Conservation (phyloP, 208 protist species). For the Acanthamoeba rhysodes region DNA sequence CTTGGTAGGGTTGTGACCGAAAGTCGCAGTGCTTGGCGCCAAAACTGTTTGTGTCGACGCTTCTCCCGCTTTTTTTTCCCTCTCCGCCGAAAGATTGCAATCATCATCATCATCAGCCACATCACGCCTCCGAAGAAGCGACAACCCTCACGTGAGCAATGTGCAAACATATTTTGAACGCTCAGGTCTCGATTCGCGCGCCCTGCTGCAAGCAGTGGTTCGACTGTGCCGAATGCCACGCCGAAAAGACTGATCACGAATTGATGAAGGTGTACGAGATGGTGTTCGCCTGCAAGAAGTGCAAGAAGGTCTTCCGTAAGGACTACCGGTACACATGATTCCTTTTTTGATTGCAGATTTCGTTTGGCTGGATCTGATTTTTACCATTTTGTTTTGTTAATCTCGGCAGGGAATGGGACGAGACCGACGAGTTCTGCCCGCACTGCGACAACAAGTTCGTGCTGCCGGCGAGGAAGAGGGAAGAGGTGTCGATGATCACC, state of each 20-base stretch:
- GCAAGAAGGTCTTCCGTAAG: slow-evolving; percentile 91
- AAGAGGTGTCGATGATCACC: slow-evolving; percentile 46
- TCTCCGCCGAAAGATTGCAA: neutral
- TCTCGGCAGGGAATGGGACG: slow-evolving; percentile 79
- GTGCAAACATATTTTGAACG: slow-evolving; percentile 86
- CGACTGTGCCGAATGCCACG: slow-evolving; percentile 90
- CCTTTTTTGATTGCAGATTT: neutral
- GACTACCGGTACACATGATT: slow-evolving; percentile 62
- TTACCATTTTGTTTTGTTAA: neutral
- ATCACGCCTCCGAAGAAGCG: neutral
- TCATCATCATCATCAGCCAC: neutral
- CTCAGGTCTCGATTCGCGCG: slow-evolving; percentile 86
- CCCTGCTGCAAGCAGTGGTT: slow-evolving; percentile 91
- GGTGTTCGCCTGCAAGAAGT: slow-evolving; percentile 90
- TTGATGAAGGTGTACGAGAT: slow-evolving; percentile 85
- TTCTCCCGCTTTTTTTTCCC: neutral
- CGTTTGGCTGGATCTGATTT: neutral
- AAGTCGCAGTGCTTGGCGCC: neutral
- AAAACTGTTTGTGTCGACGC: neutral
- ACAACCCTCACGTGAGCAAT: neutral
- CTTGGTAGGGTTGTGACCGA: neutral
- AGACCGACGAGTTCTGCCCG: slow-evolving; percentile 90
- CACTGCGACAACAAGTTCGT: slow-evolving; percentile 88
- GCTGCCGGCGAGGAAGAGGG: slow-evolving; percentile 78
- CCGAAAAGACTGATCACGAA: slow-evolving; percentile 83